Evolutionary conservation across 495 filamentous ascomycete genomes (phyloP).

Genomic region (Lasiosphaeria ovina): DNA sequence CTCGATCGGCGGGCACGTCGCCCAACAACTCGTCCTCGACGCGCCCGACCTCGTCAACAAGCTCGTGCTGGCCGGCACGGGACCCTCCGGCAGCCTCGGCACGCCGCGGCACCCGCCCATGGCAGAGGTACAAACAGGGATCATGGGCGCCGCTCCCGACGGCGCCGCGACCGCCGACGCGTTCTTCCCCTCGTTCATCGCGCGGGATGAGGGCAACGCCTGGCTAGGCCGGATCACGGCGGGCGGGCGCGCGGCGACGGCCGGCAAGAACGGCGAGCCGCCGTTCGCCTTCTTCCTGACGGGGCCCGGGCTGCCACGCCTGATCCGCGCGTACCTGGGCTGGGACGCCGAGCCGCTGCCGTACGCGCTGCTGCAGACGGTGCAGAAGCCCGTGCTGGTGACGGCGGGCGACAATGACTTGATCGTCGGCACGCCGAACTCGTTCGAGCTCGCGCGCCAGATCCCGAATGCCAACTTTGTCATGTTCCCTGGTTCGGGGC

Average conservation of each 20-base stretch:
- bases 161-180: background rate
- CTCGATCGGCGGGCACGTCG: conserved; percentile 8
- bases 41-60: conserved; percentile 3
- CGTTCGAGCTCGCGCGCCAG: conserved; percentile 6
- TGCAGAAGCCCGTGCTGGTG: conserved; percentile 1
- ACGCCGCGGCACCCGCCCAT: conserved; percentile 2
- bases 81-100: background rate
- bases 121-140: conserved; percentile 1
- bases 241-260: background rate
- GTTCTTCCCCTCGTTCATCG: conserved; percentile 8
- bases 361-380: conserved; percentile 8
- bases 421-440: conserved; percentile 2
- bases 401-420: conserved; percentile 6
- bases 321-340: background rate
- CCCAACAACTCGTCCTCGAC: conserved; percentile 1
- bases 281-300: conserved; percentile 1
- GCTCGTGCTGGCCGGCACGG: conserved; percentile 8
- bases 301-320: background rate
- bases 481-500: conserved; percentile 7
- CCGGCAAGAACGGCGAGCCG: background rate
- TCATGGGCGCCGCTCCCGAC: background rate
- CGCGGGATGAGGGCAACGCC: background rate
- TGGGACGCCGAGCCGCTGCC: conserved; percentile 7
- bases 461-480: conserved; percentile 5
- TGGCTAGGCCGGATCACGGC: conserved; percentile 1